These are phyloP conservation scores for Picea glauca DNA, from an alignment of 75 land plant genomes.

Conservation along the genomic window DNA sequence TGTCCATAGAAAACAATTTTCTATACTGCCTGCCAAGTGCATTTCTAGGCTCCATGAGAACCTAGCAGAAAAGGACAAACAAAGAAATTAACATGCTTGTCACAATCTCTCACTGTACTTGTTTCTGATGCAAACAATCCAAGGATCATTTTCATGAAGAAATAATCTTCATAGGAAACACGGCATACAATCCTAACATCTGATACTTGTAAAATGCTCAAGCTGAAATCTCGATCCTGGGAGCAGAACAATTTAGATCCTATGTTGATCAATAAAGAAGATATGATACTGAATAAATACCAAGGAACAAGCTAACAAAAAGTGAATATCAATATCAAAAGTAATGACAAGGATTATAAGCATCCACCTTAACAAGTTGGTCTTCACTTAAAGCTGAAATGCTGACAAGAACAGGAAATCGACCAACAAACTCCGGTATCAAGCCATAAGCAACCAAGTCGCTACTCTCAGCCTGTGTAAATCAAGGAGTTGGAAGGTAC, in stretches of 20 bases:
- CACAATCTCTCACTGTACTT: background rate
- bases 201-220: background rate
- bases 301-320: background rate
- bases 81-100: constrained; percentile 2
- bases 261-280: background rate
- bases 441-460: constrained; percentile 84
- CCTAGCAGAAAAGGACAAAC: constrained; percentile 26
- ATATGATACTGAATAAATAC: background rate
- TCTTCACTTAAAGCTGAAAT: constrained; percentile 75
- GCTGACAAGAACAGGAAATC: constrained; percentile 80
- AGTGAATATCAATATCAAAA: background rate
- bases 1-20: constrained; percentile 64
- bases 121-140: background rate
- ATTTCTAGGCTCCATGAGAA: constrained; percentile 71
- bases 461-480: constrained; percentile 71
- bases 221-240: background rate
- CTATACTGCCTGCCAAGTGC: constrained; percentile 71
- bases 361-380: constrained; percentile 74
- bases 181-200: background rate
- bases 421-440: constrained; percentile 86
- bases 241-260: background rate
- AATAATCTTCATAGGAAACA: background rate
- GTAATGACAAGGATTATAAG: background rate
- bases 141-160: background rate
- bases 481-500: background rate